A percentile compares a stretch with the other conserved stretches of the same genome.
These are phyloP conservation scores for Pseudodiploospora longispora DNA, from an alignment of 2,329 filamentous ascomycete species.

Conservation along the genomic window DNA sequence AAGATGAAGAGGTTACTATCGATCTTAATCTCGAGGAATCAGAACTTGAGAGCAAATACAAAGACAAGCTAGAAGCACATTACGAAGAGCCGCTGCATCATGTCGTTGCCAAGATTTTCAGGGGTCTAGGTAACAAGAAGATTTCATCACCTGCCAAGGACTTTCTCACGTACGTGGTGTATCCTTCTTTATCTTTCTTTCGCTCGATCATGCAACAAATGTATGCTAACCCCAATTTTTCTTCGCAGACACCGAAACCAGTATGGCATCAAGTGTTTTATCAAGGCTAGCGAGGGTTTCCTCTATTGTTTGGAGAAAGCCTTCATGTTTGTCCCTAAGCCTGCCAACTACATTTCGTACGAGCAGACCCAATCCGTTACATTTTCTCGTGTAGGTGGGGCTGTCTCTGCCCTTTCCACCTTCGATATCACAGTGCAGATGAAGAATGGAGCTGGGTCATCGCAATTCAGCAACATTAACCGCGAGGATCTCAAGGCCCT, in stretches of 20 bases:
- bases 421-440: constrained; percentile 94
- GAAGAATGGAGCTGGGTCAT: constrained; percentile 79
- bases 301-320: constrained; percentile 96
- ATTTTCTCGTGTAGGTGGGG: constrained; percentile 91
- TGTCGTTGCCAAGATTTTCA: constrained; percentile 92
- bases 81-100: constrained; percentile 93
- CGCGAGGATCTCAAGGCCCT: constrained; percentile 93
- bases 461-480: constrained; percentile 99
- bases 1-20: constrained; percentile 92
- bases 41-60: constrained; percentile 73
- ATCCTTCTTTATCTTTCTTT: neutral
- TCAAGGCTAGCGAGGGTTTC: constrained; percentile 98
- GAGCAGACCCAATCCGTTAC: constrained; percentile 88
- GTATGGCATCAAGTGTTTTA: constrained; percentile 97
- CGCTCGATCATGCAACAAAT: neutral
- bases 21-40: constrained; percentile 95
- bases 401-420: constrained; percentile 85
- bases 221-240: neutral
- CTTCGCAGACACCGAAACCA: constrained; percentile 70
- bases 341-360: constrained; percentile 92
- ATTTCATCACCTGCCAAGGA: constrained; percentile 90
- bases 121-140: constrained; percentile 89
- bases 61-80: constrained; percentile 77
- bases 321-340: constrained; percentile 98
- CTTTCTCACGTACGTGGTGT: constrained; percentile 60